These are phyloP conservation scores for Forsythia viridissima DNA, from an alignment of 257 asterid genomes.

Conservation along the genomic window DNA sequence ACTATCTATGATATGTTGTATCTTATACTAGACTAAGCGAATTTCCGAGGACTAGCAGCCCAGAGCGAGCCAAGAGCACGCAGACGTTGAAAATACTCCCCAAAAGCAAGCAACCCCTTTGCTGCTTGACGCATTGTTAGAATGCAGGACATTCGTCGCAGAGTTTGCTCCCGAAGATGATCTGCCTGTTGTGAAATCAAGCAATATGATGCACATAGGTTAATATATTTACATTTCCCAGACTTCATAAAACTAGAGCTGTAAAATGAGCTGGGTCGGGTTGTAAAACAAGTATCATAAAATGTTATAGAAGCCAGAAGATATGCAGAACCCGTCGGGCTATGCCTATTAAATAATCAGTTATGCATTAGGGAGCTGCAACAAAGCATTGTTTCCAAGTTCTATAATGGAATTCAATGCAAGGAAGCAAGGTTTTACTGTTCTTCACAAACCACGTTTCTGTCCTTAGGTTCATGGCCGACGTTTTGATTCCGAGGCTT, in stretches of 20 bases:
- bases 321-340: neutral
- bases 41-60: conserved; percentile 60
- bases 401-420: too few relatives aligned
- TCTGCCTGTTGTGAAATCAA: conserved; percentile 60
- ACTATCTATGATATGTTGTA: conserved; percentile 7
- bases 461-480: too few relatives aligned
- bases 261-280: neutral
- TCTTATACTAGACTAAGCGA: conserved; percentile 9
- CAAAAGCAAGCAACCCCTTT: conserved; percentile 71
- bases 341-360: neutral
- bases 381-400: too few relatives aligned
- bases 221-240: neutral
- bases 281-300: neutral
- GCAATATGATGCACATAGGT: neutral
- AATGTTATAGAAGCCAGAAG: neutral
- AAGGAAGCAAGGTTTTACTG: too few relatives aligned
- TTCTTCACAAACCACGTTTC: too few relatives aligned
- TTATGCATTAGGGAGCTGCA: too few relatives aligned
- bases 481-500: too few relatives aligned
- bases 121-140: conserved; percentile 86
- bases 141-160: conserved; percentile 73
- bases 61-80: conserved; percentile 80
- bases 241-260: neutral
- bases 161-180: conserved; percentile 87
- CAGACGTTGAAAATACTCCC: conserved; percentile 83